These are phyloP conservation scores for Saturnispora quitensis DNA, from an alignment of 805 yeast species.

Conservation along the genomic window DNA sequence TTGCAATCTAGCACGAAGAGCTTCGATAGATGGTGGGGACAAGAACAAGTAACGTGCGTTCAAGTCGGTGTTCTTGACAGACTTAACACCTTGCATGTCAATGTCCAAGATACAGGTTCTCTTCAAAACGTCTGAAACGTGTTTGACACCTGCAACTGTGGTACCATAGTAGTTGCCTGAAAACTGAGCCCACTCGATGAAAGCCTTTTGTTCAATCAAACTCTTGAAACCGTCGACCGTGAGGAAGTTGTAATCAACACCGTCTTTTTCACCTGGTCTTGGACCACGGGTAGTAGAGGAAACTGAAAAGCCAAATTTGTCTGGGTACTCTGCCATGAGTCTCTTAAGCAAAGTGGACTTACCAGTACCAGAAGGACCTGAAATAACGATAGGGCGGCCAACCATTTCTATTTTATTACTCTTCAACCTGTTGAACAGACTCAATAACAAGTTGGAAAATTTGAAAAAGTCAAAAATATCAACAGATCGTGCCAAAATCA, in stretches of 20 bases:
- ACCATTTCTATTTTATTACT: constrained; percentile 6
- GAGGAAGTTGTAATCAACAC: constrained; percentile 82
- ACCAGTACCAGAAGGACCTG: constrained; percentile 97
- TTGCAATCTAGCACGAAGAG: constrained; percentile 61
- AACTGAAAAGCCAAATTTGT: constrained; percentile 85
- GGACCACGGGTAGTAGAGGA: constrained; percentile 91
- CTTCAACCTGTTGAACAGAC: not conserved
- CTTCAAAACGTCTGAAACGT: constrained; percentile 50
- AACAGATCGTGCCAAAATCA: not conserved
- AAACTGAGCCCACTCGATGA: constrained; percentile 97
- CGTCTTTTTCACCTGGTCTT: constrained; percentile 84
- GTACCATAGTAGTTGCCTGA: constrained; percentile 98
- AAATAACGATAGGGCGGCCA: constrained; percentile 79
- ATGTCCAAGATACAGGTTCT: constrained; percentile 87
- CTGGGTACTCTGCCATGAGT: constrained; percentile 84
- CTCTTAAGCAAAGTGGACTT: constrained; percentile 89
- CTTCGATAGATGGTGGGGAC: constrained; percentile 88
- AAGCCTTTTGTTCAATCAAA: constrained; percentile 63
- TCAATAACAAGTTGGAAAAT: not conserved
- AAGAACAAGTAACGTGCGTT: constrained; percentile 81
- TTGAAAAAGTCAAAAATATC: not conserved
- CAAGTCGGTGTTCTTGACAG: constrained; percentile 74
- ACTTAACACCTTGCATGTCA: constrained; percentile 98
- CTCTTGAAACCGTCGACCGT: constrained; percentile 71
- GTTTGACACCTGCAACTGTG: constrained; percentile 73